Evolutionary conservation across 169 alveolate genomes (phyloP), one percentile per base, ranked within the genome.

Genomic region (Amoebophrya sp.): DNA sequence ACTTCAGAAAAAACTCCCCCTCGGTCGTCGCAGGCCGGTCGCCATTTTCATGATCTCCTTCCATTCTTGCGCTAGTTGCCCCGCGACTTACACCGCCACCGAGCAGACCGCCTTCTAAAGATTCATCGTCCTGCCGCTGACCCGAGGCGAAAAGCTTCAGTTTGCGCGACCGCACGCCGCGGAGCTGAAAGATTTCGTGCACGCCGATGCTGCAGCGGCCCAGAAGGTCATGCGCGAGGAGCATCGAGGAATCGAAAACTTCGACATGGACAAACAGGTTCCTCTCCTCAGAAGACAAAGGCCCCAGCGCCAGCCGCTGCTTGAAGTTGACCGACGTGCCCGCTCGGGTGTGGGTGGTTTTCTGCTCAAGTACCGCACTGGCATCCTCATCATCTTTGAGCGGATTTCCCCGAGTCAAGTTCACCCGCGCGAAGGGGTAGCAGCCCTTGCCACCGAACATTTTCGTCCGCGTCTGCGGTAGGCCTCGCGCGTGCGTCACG

Each of bases 391-490:
- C 83, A 2, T 66, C 83, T 25, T 66, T 7, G 10, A 66, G 2
- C 35, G 83, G 83, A n/a, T 66, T 25, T 2, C 83, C 83, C 32
- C 83, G 83, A 1, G 32, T 25, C 35, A 66, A 25, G 32, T n/a
- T 66, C 83, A 25, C 83, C 2, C 83, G 83, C 83, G 18, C 83
- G 10, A 7, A 66, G 35, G 83, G 83, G 83, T 66, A 66, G 83
- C 83, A 66, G 10, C 83, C 83, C 83, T 66, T 66, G 35, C 83
- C 83, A 25, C 83, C 83, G 35, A 66, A 66, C 35, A 66, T 0
- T 25, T 66, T 66, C 32, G 83, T 66, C 35, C 83, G 83, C 35
- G 83, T 66, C 83, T 66, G 83, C 83, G 83, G 83, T 25, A 66
- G 83, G 35, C 83, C 32, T 25, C 83, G 83, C 12, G 83, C 83